A percentile compares a stretch with the other conserved stretches of the same genome.
phyloP scores from a whole-genome alignment of 768 basidiomycete species.

The Boletus eberwhitei region DNA sequence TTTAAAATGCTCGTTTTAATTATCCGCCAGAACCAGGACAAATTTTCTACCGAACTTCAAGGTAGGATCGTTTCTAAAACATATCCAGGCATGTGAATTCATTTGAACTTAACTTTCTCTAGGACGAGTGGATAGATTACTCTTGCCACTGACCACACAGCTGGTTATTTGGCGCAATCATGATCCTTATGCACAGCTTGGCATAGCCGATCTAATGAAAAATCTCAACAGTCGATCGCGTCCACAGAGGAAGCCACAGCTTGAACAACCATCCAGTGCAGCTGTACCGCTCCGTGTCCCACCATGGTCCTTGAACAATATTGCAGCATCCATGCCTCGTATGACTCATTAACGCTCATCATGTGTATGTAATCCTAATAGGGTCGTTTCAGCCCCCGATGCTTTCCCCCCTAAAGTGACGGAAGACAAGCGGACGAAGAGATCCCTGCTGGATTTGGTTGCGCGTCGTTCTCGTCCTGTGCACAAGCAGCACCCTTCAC shows the following conservation, averaged over 20 bases:
- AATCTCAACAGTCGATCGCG: slow-evolving; percentile 11
- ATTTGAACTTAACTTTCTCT: not conserved
- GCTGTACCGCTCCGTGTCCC: slow-evolving; percentile 13
- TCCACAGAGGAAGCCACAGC: slow-evolving; percentile 16
- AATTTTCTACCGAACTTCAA: slow-evolving; percentile 26
- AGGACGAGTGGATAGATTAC: slow-evolving; percentile 33
- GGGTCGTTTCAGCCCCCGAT: slow-evolving; percentile 36
- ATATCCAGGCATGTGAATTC: slow-evolving; percentile 1
- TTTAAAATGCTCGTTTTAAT: slow-evolving; percentile 45
- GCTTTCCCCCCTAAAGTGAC: slow-evolving; percentile 28
- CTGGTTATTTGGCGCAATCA: slow-evolving; percentile 28
- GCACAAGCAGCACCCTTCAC: slow-evolving; percentile 24
- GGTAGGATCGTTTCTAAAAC: slow-evolving; percentile 14
- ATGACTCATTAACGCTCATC: slow-evolving; percentile 8
- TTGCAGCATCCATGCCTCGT: slow-evolving; percentile 38
- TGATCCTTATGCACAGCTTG: slow-evolving; percentile 34
- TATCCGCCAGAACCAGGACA: slow-evolving; percentile 31
- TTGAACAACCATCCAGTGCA: slow-evolving; percentile 13
- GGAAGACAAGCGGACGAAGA: slow-evolving; percentile 17
- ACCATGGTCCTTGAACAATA: slow-evolving; percentile 24
- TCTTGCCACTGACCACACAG: slow-evolving; percentile 32
- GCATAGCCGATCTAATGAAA: slow-evolving; percentile 33
- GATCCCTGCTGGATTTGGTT: not conserved
- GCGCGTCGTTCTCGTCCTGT: slow-evolving; percentile 22
- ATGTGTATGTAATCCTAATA: slow-evolving; percentile 4